phyloP scores from a whole-genome alignment of 495 filamentous ascomycete species.

The Hypoxylon fuscum region DNA sequence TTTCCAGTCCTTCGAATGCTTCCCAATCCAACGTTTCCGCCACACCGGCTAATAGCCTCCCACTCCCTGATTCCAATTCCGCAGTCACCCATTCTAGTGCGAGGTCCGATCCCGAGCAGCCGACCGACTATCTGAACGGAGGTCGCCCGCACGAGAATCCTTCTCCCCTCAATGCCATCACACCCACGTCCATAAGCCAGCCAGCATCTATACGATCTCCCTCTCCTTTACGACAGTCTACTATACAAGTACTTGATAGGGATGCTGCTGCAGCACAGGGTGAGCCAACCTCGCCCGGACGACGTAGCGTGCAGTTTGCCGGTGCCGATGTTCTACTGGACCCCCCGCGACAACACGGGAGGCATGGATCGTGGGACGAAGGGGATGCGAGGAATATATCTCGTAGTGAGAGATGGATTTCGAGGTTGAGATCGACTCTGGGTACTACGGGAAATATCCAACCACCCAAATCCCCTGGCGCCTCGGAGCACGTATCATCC shows the following conservation, averaged over 20 bases:
- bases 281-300: slow-evolving; percentile 48
- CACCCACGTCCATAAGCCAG: slow-evolving; percentile 17
- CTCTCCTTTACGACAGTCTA: slow-evolving; percentile 23
- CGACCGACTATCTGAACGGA: slow-evolving; percentile 57
- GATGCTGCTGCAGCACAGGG: slow-evolving; percentile 22
- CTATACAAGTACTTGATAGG: slow-evolving; percentile 16
- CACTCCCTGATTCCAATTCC: slow-evolving; percentile 28
- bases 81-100: slow-evolving; percentile 29
- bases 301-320: slow-evolving; percentile 73
- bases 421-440: slow-evolving; percentile 70
- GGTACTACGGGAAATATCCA: slow-evolving; percentile 52
- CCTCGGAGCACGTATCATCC: slow-evolving; percentile 42
- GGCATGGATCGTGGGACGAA: slow-evolving; percentile 65
- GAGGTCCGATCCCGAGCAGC: slow-evolving; percentile 34
- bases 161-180: slow-evolving; percentile 33
- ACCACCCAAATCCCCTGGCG: slow-evolving; percentile 52
- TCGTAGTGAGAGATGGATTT: slow-evolving; percentile 69
- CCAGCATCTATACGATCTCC: slow-evolving; percentile 27
- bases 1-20: slow-evolving; percentile 12
- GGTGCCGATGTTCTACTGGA: slow-evolving; percentile 57
- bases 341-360: slow-evolving; percentile 55
- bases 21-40: background rate
- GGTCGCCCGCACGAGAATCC: slow-evolving; percentile 47
- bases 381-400: slow-evolving; percentile 65
- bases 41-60: slow-evolving; percentile 11